A percentile compares a stretch with the other conserved stretches of the same genome.
phyloP scores from a whole-genome alignment of 2,329 filamentous ascomycete genomes.

The Colletotrichum tamarilloi region DNA sequence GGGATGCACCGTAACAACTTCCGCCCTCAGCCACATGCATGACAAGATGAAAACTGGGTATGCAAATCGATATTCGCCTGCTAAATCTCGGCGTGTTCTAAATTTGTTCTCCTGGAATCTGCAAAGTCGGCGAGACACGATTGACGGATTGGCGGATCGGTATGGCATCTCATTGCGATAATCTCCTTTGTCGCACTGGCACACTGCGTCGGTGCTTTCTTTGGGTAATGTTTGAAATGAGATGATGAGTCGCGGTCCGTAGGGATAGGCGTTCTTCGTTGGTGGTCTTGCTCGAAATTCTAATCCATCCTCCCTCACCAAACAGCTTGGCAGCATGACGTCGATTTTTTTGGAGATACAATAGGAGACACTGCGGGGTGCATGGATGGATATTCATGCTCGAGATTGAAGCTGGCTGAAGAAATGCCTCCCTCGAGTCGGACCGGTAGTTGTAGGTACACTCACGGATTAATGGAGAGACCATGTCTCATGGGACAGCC shows the following conservation, averaged over 20 bases:
- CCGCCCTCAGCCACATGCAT: conserved; percentile 22
- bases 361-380: conserved; percentile 31
- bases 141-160: conserved; percentile 10
- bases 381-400: conserved; percentile 24
- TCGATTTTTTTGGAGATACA: conserved; percentile 15
- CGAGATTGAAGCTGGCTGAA: not conserved
- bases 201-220: not conserved
- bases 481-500: conserved; percentile 18
- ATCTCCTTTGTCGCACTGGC: conserved; percentile 5
- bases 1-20: not conserved
- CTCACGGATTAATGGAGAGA: not conserved
- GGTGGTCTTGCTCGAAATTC: not conserved
- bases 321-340: conserved; percentile 27
- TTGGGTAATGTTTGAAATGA: not conserved
- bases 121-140: not conserved
- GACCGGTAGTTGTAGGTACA: not conserved
- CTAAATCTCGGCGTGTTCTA: conserved; percentile 32
- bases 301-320: not conserved
- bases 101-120: conserved; percentile 24
- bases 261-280: not conserved
- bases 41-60: conserved; percentile 33
- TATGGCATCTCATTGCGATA: conserved; percentile 22
- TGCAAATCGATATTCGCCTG: conserved; percentile 20
- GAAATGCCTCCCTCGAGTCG: conserved; percentile 3
- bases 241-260: not conserved